Base-by-base conservation (phyloP, 2,329 filamentous ascomycete species). In the Aspergillus costaricaensis region DNA sequence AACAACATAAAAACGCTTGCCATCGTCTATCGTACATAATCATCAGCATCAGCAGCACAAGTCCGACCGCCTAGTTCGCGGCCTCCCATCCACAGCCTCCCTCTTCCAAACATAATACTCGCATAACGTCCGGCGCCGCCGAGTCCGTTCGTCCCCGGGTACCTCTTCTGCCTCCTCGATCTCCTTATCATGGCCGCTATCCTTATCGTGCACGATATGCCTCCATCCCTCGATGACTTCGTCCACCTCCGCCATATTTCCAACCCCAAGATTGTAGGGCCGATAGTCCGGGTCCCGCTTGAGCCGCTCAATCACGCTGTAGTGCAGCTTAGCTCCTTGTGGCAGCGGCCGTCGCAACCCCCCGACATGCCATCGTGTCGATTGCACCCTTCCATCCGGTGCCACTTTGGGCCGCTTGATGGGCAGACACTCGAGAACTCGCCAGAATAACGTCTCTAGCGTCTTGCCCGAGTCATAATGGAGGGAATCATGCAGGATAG, bases 211-310 rank as follows among this genome's bases (percentile, higher is more conserved):
- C 15, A 50, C 44, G 12, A 65, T 41, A 30, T 56, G 47, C 14
- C 15, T 17, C 65, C 64, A 66, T 25, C 44, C 19, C 17, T 50
- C 52, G 3, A 65, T 56, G 4, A 64, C 43, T 12, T 58, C 47
- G 6, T 58, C 21, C 14, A 63, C 61, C 4, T 51, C 56, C 2
- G 39, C 27, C 39, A 57, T 55, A 7, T 62, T 38, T 2, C 65
- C 65, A n/a, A 66, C 48, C 8, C 65, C 65, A n/a, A 67, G 51
- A n/a, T 66, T 66, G 39, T 60, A 67, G 10, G 65, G 65, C 12
- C 61, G 49, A 50, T 67, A 67, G 4, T 55, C 47, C 1, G 58
- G 62, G 49, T 67, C 65, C 9, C 17, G 27, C 7, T 32, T 44
- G 8, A 67, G 23, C 3, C 64, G 61, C 15, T 44, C 44, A 10